Conservation (phyloP, 495 filamentous ascomycete genomes). For the Aspergillus homomorphus region DNA sequence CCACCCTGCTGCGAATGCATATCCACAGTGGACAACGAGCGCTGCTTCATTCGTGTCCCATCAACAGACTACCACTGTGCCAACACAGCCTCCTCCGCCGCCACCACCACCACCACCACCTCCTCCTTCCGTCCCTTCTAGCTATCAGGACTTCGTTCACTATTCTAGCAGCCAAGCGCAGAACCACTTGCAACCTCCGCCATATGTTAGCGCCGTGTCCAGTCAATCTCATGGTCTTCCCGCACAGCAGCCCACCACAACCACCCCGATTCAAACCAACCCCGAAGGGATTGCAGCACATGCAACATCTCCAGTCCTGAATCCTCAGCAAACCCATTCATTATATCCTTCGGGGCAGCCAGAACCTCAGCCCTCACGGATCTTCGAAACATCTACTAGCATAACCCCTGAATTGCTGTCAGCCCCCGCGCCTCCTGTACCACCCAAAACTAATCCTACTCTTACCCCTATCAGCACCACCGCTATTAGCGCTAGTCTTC, state of each 20-base stretch:
- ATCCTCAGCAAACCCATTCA: conserved; percentile 1
- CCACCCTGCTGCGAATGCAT: conserved; percentile 17
- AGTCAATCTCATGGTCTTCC: conserved; percentile 14
- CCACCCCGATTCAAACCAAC: not conserved
- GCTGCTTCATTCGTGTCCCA: conserved; percentile 25
- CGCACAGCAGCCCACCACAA: not conserved
- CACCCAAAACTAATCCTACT: conserved; percentile 22
- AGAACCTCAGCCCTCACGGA: conserved; percentile 17
- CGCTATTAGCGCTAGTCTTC: conserved; percentile 50
- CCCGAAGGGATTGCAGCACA: not conserved
- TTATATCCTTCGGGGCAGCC: not conserved
- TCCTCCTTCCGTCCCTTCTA: conserved; percentile 40
- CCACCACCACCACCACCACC: conserved; percentile 34
- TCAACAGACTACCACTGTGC: conserved; percentile 13
- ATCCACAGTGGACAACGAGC: conserved; percentile 24
- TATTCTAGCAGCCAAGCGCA: conserved; percentile 26
- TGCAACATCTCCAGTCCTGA: not conserved
- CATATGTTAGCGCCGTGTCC: conserved; percentile 9
- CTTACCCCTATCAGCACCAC: conserved; percentile 31
- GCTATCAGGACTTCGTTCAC: conserved; percentile 25
- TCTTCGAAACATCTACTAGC: conserved; percentile 15
- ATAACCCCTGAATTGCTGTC: conserved; percentile 17
- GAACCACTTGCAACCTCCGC: conserved; percentile 19
- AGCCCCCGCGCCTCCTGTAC: conserved; percentile 19
- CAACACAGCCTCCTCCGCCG: conserved; percentile 32